These are phyloP conservation scores for Russula ochroleuca DNA, from an alignment of 768 basidiomycete genomes.

Conservation along the genomic window DNA sequence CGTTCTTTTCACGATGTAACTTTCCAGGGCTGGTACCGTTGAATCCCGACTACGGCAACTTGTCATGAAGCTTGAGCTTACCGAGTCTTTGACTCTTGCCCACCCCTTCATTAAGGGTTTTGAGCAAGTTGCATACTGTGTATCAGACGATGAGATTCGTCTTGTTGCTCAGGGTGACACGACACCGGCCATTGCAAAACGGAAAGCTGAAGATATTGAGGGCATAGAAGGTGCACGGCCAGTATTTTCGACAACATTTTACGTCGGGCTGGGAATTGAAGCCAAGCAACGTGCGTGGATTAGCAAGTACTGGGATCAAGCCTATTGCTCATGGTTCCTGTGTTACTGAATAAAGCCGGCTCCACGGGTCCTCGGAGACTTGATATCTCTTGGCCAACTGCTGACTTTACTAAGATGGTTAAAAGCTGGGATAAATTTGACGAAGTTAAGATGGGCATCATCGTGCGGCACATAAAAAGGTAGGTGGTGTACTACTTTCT, in stretches of 20 bases:
- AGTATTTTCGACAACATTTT: constrained; percentile 97
- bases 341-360: constrained; percentile 49
- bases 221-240: constrained; percentile 68
- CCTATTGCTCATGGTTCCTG: constrained; percentile 20
- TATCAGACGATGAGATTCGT: constrained; percentile 82
- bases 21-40: constrained; percentile 84
- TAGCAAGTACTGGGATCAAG: constrained; percentile 15
- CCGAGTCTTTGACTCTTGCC: constrained; percentile 84
- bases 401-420: constrained; percentile 89
- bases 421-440: constrained; percentile 96
- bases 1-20: constrained; percentile 10
- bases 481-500: constrained; percentile 32
- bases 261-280: constrained; percentile 90
- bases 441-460: constrained; percentile 87
- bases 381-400: constrained; percentile 96
- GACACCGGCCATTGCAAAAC: constrained; percentile 61
- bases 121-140: constrained; percentile 79
- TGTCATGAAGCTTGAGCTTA: constrained; percentile 96
- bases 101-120: constrained; percentile 96
- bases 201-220: constrained; percentile 75
- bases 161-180: constrained; percentile 86
- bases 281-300: constrained; percentile 75
- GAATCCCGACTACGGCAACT: constrained; percentile 94
- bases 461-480: constrained; percentile 92
- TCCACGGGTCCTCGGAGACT: constrained; percentile 74